Percentiles rank a stretch among this genome's conserved stretches.
phyloP scores from a whole-genome alignment of 768 basidiomycete genomes.

The Harrya chromipes region DNA sequence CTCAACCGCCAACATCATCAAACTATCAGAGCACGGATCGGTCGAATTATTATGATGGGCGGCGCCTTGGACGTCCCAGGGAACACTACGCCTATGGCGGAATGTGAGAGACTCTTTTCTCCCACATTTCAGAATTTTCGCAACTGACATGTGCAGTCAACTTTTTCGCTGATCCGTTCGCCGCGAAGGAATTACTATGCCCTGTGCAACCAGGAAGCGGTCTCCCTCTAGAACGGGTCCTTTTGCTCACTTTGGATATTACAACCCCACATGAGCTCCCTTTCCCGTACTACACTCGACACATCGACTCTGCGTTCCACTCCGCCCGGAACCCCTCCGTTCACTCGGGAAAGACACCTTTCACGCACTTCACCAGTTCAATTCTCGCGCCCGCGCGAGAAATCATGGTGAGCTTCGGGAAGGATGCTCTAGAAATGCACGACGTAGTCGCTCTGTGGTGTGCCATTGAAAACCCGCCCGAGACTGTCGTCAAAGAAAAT shows the following conservation, averaged over 20 bases:
- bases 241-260: constrained; percentile 77
- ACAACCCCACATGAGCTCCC: constrained; percentile 78
- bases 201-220: constrained; percentile 38
- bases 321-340: constrained; percentile 48
- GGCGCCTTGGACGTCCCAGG: constrained; percentile 90
- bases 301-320: constrained; percentile 62
- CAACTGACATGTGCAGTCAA: constrained; percentile 52
- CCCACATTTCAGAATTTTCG: background rate
- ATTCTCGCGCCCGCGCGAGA: constrained; percentile 73
- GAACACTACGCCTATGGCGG: constrained; percentile 76
- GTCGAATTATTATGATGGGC: constrained; percentile 88
- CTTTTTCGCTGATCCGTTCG: constrained; percentile 85
- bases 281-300: constrained; percentile 56
- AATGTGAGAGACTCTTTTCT: constrained; percentile 55
- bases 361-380: constrained; percentile 76
- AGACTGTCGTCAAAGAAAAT: constrained; percentile 24
- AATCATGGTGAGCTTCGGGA: constrained; percentile 75
- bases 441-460: constrained; percentile 91
- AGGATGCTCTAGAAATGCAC: constrained; percentile 87
- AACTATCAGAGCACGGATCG: constrained; percentile 56
- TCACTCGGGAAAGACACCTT: constrained; percentile 47
- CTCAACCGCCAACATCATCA: constrained; percentile 55
- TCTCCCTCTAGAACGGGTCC: constrained; percentile 62
- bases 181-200: constrained; percentile 66
- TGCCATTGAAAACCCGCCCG: constrained; percentile 67